phyloP scores from a whole-genome alignment of 2,329 filamentous ascomycete species.

The Chaetomium sp. region DNA sequence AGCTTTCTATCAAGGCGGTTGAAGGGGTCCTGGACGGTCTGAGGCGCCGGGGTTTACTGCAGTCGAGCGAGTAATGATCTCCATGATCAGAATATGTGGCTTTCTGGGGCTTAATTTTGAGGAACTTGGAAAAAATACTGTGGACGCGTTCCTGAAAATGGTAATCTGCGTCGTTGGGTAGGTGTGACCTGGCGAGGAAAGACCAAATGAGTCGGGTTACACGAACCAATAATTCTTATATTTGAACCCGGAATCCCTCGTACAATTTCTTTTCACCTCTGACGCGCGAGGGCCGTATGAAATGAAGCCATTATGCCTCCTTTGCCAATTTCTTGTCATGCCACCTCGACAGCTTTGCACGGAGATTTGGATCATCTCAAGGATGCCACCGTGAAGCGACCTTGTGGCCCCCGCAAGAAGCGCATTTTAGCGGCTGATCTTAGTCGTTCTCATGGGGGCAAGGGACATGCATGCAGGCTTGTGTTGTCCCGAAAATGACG shows the following conservation, averaged over 20 bases:
- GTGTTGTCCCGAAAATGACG: slow-evolving; percentile 1
- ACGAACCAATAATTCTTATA: background rate
- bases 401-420: background rate
- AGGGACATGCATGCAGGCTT: background rate
- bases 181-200: too few relatives aligned
- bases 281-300: background rate
- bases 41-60: background rate
- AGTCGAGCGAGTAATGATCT: background rate
- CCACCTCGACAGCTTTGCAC: background rate
- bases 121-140: too few relatives aligned
- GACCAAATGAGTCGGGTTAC: background rate
- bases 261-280: too few relatives aligned
- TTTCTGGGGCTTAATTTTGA: background rate
- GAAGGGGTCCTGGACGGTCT: slow-evolving; percentile 8
- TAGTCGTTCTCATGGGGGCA: background rate
- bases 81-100: background rate
- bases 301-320: slow-evolving; percentile 14
- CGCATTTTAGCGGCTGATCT: slow-evolving; percentile 18
- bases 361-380: slow-evolving; percentile 31
- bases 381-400: slow-evolving; percentile 17
- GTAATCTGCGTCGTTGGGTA: too few relatives aligned
- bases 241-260: too few relatives aligned
- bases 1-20: background rate
- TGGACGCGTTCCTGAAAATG: too few relatives aligned
- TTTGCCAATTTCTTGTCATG: background rate